Evolutionary conservation across 2,329 filamentous ascomycete genomes (phyloP), one percentile per base, ranked within the genome.

Genomic region (Triangularia setosa): DNA sequence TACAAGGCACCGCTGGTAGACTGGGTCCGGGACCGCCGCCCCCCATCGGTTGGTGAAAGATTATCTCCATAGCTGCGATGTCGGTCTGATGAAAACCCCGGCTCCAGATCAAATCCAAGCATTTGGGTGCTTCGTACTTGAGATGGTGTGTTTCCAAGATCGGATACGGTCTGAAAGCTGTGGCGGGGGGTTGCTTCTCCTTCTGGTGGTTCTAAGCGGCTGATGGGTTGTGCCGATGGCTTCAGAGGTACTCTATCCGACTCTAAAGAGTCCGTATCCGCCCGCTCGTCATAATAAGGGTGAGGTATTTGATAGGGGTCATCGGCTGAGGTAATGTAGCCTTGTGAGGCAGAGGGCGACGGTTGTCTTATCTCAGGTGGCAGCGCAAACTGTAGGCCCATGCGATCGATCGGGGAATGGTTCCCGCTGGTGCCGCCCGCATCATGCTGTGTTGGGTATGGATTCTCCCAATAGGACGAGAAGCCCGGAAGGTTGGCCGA

Each of bases 1-100:
- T 84, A 85, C 60, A 93, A 76, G 18, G 90, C 89, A 25, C 84
- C 85, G 11, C 86, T 83, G 8, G 84, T 83, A 18, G 88, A 88
- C 1, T 85, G 81, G 1, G 89, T 87, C 44, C 88, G 80, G 53
- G 89, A 90, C 54, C 83, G 79, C 60, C 82, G 80, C 60, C 74
- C 73, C 61, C 74, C 73, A 65, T 78, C 81, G 21, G 77, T 79
- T 6, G 86, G 85, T 27, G 77, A 79, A 63, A 85, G 81, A 69
- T 78, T 85, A 72, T 78, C 79, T 61, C 88, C 85, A 73, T 87
- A 85, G 69, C 84, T 86, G 66, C 81, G 80, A 66, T 81, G 80
- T 65, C 84, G 82, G 56, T 80, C 76, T 6, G 81, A 75, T 54
- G 79, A 78, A 62, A 81, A 75, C 5, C 84, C 85, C 57, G 82